These are phyloP conservation scores for Funneliformis geosporum DNA, from an alignment of 192 early-diverging fungal species.

Conservation along the genomic window DNA sequence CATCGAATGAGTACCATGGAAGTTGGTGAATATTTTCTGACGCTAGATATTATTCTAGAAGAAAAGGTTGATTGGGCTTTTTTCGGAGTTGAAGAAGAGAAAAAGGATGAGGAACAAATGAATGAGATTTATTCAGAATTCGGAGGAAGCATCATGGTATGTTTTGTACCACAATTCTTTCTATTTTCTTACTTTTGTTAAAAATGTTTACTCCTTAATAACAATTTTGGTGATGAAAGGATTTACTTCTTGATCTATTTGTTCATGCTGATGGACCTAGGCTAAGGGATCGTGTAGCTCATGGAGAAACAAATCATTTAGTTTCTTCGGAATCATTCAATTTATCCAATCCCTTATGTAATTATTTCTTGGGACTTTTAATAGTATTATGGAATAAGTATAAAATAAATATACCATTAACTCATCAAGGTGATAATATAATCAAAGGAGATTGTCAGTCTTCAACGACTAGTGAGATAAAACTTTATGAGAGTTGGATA, in stretches of 20 bases:
- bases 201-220: slow-evolving; percentile 2
- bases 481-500: slow-evolving; percentile 16
- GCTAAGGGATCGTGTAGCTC: slow-evolving; percentile 29
- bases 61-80: slow-evolving; percentile 1
- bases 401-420: neutral
- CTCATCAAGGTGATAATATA: neutral
- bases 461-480: neutral
- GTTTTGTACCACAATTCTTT: neutral
- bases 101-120: neutral
- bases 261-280: slow-evolving; percentile 25
- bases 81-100: neutral
- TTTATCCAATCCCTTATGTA: neutral
- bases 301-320: slow-evolving; percentile 31
- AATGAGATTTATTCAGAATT: slow-evolving; percentile 29
- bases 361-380: slow-evolving; percentile 22
- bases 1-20: slow-evolving; percentile 17
- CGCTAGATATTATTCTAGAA: slow-evolving; percentile 30
- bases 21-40: slow-evolving; percentile 31
- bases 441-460: neutral
- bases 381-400: slow-evolving; percentile 23
- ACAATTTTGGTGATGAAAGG: slow-evolving; percentile 5
- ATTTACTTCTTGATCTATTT: slow-evolving; percentile 35
- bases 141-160: slow-evolving; percentile 29
- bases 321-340: neutral
- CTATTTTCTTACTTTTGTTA: neutral